A percentile compares a stretch with the other conserved stretches of the same genome.
These are phyloP conservation scores for Zasmidium citrigriseum DNA, from an alignment of 2,329 filamentous ascomycete genomes.

Conservation along the genomic window DNA sequence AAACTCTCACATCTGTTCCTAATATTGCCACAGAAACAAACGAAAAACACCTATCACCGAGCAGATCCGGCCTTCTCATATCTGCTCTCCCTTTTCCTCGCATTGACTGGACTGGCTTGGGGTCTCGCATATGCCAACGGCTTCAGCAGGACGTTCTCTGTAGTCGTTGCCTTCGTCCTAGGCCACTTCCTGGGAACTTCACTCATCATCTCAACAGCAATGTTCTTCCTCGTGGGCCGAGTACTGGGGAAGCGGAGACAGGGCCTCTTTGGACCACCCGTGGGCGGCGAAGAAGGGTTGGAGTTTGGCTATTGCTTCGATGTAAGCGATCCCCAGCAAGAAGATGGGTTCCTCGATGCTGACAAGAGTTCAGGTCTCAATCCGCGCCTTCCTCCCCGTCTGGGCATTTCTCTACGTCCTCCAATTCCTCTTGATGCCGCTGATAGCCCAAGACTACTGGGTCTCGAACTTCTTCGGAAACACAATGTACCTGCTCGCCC, in stretches of 20 bases:
- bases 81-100: conserved; percentile 65
- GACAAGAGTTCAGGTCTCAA: conserved; percentile 53
- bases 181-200: conserved; percentile 64
- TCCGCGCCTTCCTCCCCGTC: conserved; percentile 67
- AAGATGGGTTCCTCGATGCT: not conserved
- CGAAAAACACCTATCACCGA: conserved; percentile 70
- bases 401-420: conserved; percentile 68
- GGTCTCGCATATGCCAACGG: conserved; percentile 56
- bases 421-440: conserved; percentile 67
- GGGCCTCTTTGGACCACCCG: conserved; percentile 60
- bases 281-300: conserved; percentile 53
- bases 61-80: conserved; percentile 71
- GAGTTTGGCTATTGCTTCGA: conserved; percentile 74
- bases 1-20: not conserved
- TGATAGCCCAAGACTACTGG: conserved; percentile 58
- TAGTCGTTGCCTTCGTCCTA: conserved; percentile 52
- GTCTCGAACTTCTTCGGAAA: conserved; percentile 64
- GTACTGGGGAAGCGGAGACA: conserved; percentile 59
- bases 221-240: conserved; percentile 64
- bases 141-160: conserved; percentile 44
- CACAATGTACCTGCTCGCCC: conserved; percentile 64
- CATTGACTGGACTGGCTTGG: conserved; percentile 57
- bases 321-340: conserved; percentile 42
- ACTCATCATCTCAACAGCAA: conserved; percentile 60
- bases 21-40: conserved; percentile 47